Base-by-base conservation (phyloP, 257 asterid species). In the Datura wrightii region DNA sequence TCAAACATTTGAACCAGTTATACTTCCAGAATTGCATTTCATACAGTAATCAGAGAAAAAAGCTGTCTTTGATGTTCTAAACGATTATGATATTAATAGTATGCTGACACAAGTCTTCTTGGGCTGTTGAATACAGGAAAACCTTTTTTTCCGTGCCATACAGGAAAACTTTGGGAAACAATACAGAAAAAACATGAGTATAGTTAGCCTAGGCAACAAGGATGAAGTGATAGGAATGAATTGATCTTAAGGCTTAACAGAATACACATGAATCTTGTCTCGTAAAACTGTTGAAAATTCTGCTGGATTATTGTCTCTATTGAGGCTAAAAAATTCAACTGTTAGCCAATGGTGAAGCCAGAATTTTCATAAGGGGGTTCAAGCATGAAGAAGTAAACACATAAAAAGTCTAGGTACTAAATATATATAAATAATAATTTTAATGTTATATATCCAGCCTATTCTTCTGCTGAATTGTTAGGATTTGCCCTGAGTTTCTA, bases 1-100 rank as follows among this genome's bases (percentile, higher is more conserved):
- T 48, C 80, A 46, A 24, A 74, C 80, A 74, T 72, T 71, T 48
- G 81, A 48, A 74, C 81, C 41, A 24, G 59, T 48, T 48, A 50
- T 10, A 74, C 42, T 48, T 74, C 81, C 58, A 19, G 59, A 48
- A 74, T 74, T 60, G 31, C 55, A 74, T 48, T 70, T 74, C 58
- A 74, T 19, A 50, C 3, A 5, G 44, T 74, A 74, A 48, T 74
- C 42, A 24, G 16, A 48, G 41, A 50, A 74, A 48, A 48, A 19
- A 46, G 10, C 48, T 13, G 44, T 6, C 44, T 74, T n/a, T 48
- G 55, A 48, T 24, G 19, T 74, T 16, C 53, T 18, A 74, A 24
- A 48, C 59, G 56, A 74, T 50, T 46, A 74, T 46, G 19, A 48
- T 48, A 50, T 24, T 48, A 48, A 44, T 10, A 62, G 37, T 72